Evolutionary conservation across 257 asterid species (phyloP), one percentile per base, ranked within the genome.

Genomic region (Primulina tabacum): DNA sequence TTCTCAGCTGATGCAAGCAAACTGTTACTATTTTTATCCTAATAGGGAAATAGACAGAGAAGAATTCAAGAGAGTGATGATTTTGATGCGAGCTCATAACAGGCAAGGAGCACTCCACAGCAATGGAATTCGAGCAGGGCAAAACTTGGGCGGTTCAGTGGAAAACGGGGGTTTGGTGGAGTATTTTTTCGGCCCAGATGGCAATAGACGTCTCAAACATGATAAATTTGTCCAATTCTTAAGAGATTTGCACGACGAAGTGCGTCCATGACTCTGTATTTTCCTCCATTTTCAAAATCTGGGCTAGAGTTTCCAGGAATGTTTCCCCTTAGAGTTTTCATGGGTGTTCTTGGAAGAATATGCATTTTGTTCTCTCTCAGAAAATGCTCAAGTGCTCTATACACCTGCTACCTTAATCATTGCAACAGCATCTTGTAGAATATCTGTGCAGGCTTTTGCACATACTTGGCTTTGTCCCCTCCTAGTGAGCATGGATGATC

Each of bases 1-100:
- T 17, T 35, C 21, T 35, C 14, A 40, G 65, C 18, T 29, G 33
- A 30, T 43, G 58, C 58, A 38, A 8, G 68, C 43, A 33, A 40
- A 37, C 18, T 5, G 56, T 40, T 40, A 6, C 67, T 30, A 26
- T 30, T 73, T 47, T 59, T 64, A 32, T 72, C 61, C 30, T 67
- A 58, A 71, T 75, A 92, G 98, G 61, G 84, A 86, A 77, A 92
- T 92, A 65, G 87, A 89, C 62, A 75, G 80, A 65, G 88, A 85
- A 71, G 98, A 92, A 77, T 92, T 92, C 83, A 92, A 79, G 87
- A 86, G 87, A 78, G 95, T 92, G 75, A 92, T 92, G 98, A 73
- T 83, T 64, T 79, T 89, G 86, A 92, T 92, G 98, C 90, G 84
- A 70, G 87, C 93, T 67, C 93, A 89, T 75, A 87, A 86, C 76